Evolutionary conservation across 257 asterid genomes (phyloP).

Genomic region (Nicotiana undulata): DNA sequence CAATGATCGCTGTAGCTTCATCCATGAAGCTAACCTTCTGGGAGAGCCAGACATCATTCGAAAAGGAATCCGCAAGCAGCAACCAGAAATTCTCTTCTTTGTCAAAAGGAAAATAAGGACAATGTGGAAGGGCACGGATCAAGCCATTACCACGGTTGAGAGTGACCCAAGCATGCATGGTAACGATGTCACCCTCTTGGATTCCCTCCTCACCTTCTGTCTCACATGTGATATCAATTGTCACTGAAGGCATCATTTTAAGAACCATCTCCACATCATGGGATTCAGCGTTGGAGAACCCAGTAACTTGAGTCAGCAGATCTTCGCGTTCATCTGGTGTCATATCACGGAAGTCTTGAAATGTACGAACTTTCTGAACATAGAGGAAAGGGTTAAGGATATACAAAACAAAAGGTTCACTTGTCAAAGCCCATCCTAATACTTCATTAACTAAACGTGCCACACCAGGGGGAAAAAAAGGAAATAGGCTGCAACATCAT

Average conservation of each 20-base stretch:
- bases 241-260: constrained; percentile 87
- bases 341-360: constrained; percentile 83
- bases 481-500: neutral
- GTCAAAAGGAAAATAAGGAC: constrained; percentile 71
- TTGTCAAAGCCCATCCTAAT: neutral
- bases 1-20: constrained; percentile 69
- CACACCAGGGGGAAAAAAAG: neutral
- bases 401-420: neutral
- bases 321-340: constrained; percentile 65
- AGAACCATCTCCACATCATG: constrained; percentile 88
- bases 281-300: constrained; percentile 61
- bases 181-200: constrained; percentile 90
- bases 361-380: constrained; percentile 75
- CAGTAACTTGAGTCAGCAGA: constrained; percentile 76
- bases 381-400: constrained; percentile 1
- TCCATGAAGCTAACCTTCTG: constrained; percentile 91
- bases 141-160: constrained; percentile 60
- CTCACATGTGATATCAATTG: constrained; percentile 79
- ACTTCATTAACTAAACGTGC: neutral
- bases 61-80: constrained; percentile 67
- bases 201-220: constrained; percentile 99
- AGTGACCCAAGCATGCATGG: constrained; percentile 94
- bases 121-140: constrained; percentile 75
- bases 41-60: constrained; percentile 92
- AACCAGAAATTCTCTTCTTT: constrained; percentile 95